Base-by-base conservation (phyloP, 305 asterid species). In the Solanum chacoense region DNA sequence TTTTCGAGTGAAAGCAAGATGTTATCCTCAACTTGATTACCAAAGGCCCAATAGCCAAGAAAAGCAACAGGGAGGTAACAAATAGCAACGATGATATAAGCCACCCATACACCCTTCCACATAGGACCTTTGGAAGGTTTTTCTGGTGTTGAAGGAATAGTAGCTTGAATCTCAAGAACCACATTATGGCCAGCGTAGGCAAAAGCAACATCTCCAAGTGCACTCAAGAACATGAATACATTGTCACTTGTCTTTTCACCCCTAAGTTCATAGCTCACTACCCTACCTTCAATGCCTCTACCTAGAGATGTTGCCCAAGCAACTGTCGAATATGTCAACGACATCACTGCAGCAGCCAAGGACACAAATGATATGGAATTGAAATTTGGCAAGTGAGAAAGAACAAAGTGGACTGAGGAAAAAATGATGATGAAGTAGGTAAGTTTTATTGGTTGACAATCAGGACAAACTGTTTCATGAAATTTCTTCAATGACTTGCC, bases 181-280 rank as follows among this genome's bases (percentile, higher is more conserved):
- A 95, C 98, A 74, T 93, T 94, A 81, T 95, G 97, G 2, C 98
- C 98, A 0, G 96, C 97, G 5, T 91, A 96, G 50, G 97, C 96
- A 55, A 96, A 96, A 1, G 93, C 97, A 7, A 95, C 89, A 13
- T 94, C 95, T 1, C 98, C 98, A 85, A 95, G 26, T 0, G 98
- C 96, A 26, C 87, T 93, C 31, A 94, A 94, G 85, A 93, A 92
- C 85, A 91, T 91, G 37, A 94, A 92, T 0, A 85, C 71, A 8
- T 89, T 91, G 6, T 78, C 96, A 1, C 90, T 1, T 2, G 88
- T 24, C 40, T 35, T 90, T 34, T 90, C 4, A 1, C 92, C 90
- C 83, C 90, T 90, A 11, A 85, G 88, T 5, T 3, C 93, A 24
- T 94, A 96, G 88, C 90, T 90, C 87, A 95, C 98, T 8, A 89